Percentiles rank a stretch among this genome's conserved stretches.
Evolutionary conservation across 345 rosid species (phyloP).

Genomic region (Populus ilicifolia): DNA sequence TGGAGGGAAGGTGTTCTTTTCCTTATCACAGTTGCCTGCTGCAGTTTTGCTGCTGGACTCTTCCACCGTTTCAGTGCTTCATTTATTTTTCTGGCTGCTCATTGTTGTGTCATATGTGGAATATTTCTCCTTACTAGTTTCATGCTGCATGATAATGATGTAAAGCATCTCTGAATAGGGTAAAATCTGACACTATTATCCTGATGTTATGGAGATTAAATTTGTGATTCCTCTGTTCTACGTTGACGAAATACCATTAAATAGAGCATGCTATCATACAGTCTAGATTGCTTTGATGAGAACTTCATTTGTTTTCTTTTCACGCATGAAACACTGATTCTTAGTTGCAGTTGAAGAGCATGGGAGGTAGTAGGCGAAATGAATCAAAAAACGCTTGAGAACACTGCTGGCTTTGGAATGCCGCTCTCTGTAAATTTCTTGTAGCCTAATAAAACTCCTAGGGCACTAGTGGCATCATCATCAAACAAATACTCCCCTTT

Average conservation of each 20-base stretch:
- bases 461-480: neutral
- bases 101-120: slow-evolving; percentile 22
- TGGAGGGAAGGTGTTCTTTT: slow-evolving; percentile 76
- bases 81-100: slow-evolving; percentile 45
- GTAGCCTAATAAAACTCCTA: neutral
- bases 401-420: neutral
- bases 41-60: slow-evolving; percentile 75
- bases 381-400: neutral
- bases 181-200: neutral
- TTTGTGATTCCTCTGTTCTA: neutral
- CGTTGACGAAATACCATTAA: neutral
- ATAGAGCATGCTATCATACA: neutral
- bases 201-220: neutral
- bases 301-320: neutral
- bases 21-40: slow-evolving; percentile 59
- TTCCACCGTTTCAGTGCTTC: slow-evolving; percentile 59
- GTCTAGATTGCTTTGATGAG: neutral
- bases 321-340: neutral
- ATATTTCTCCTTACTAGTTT: neutral
- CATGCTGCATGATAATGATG: neutral
- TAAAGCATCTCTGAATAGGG: neutral
- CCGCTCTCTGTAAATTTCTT: neutral
- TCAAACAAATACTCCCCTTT: neutral
- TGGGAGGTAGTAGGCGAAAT: no score
- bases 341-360: neutral